These are phyloP conservation scores for Vigna unguiculata DNA, from an alignment of 306 rosid species.

Conservation along the genomic window DNA sequence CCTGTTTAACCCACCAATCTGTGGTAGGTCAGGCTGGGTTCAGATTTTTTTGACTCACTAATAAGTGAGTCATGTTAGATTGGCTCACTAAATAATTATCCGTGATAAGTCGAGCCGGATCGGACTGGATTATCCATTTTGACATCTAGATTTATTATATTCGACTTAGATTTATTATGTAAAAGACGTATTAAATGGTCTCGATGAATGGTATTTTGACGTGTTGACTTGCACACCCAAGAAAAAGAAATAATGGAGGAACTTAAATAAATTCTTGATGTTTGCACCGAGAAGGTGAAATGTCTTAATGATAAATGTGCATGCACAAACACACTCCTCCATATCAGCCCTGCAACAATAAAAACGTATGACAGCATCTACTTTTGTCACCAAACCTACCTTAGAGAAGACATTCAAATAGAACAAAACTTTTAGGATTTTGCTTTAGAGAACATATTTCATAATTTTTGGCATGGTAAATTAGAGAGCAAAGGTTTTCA, in stretches of 20 bases:
- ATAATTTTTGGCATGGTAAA: background rate
- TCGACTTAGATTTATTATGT: background rate
- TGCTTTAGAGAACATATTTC: background rate
- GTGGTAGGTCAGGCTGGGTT: no score
- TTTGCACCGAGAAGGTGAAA: background rate
- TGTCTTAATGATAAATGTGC: background rate
- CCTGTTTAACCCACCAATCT: no score
- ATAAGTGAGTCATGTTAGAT: no score
- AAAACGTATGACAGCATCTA: background rate
- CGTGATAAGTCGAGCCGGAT: no score
- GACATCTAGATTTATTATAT: no score
- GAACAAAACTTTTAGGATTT: background rate
- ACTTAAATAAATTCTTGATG: background rate
- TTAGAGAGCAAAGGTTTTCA: background rate
- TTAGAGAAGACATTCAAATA: background rate
- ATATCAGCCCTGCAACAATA: background rate
- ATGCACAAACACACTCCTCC: background rate
- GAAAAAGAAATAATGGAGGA: background rate
- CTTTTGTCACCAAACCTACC: background rate
- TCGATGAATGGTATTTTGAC: background rate
- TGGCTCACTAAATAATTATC: no score
- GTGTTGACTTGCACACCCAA: background rate
- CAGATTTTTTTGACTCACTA: no score
- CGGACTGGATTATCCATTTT: no score
- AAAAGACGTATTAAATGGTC: background rate